phyloP scores from a whole-genome alignment of 176 grass and related monocot genomes.

The Aegilops speltoides region DNA sequence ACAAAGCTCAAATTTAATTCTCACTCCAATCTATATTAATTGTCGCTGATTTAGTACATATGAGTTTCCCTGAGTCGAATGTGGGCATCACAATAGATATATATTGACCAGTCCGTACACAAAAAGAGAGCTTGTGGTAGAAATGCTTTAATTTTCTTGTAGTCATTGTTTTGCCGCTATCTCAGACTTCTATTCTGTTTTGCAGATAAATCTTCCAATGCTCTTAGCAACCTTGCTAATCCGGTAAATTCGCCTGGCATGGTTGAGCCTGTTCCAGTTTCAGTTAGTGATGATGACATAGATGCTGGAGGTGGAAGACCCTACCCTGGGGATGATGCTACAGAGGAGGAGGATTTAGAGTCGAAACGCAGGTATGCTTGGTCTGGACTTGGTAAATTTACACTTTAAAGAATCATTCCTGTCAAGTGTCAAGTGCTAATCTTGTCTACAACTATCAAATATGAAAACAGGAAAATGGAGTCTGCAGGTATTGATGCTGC shows the following conservation, averaged over 20 bases:
- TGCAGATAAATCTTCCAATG: constrained; percentile 73
- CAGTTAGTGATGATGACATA: constrained; percentile 68
- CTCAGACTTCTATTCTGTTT: constrained; percentile 25
- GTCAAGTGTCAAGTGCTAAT: constrained; percentile 23
- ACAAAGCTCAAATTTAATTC: background rate
- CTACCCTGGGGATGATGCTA: constrained; percentile 71
- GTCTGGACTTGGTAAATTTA: constrained; percentile 7
- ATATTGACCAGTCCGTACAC: background rate
- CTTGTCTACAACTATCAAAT: constrained; percentile 36
- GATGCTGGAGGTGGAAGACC: constrained; percentile 74
- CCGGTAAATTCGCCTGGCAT: constrained; percentile 53
- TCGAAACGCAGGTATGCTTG: constrained; percentile 82
- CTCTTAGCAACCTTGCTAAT: constrained; percentile 39
- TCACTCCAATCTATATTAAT: too few relatives aligned
- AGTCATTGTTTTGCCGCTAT: background rate
- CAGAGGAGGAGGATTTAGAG: constrained; percentile 79
- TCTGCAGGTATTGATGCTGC: constrained; percentile 69
- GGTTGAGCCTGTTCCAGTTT: constrained; percentile 43
- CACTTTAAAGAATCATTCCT: background rate
- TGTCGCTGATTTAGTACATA: too few relatives aligned
- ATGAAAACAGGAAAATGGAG: constrained; percentile 81
- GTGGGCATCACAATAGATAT: background rate
- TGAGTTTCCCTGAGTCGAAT: background rate
- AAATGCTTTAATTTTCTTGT: background rate
- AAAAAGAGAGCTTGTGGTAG: background rate